A percentile compares a stretch with the other conserved stretches of the same genome.
These are phyloP conservation scores for Microbotryum intermedium DNA, from an alignment of 1,284 basidiomycete species.

Conservation along the genomic window DNA sequence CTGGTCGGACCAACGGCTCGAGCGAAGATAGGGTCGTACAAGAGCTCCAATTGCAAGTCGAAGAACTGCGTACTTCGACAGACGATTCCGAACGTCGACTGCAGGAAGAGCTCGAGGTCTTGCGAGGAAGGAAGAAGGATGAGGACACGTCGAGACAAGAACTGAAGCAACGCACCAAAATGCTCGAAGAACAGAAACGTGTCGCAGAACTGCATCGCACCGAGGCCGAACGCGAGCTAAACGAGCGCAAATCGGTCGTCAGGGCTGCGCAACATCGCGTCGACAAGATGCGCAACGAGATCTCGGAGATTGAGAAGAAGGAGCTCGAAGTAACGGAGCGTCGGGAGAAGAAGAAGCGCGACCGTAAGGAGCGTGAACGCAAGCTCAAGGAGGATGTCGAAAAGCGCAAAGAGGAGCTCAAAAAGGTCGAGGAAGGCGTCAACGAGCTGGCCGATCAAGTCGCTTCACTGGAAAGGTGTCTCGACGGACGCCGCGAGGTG, in stretches of 20 bases:
- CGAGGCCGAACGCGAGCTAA: conserved; percentile 80
- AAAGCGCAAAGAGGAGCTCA: conserved; percentile 35
- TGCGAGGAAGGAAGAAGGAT: conserved; percentile 65
- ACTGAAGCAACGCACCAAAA: conserved; percentile 68
- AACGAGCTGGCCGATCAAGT: conserved; percentile 58
- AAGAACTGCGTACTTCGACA: conserved; percentile 52
- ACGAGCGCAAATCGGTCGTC: conserved; percentile 55
- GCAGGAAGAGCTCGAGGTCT: conserved; percentile 61
- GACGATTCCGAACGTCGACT: conserved; percentile 52
- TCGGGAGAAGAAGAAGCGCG: conserved; percentile 45
- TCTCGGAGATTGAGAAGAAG: conserved; percentile 51
- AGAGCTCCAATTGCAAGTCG: conserved; percentile 67
- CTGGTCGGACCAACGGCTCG: conserved; percentile 4
- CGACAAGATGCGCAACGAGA: conserved; percentile 59
- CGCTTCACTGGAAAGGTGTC: conserved; percentile 52
- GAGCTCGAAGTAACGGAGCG: conserved; percentile 43
- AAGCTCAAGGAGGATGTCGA: conserved; percentile 36
- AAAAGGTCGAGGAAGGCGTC: conserved; percentile 44
- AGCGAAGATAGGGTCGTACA: conserved; percentile 46
- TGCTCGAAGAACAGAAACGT: conserved; percentile 77
- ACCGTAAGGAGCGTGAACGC: conserved; percentile 35
- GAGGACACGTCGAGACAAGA: conserved; percentile 73
- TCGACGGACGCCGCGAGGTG: conserved; percentile 31
- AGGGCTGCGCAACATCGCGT: conserved; percentile 59
- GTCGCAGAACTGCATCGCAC: conserved; percentile 65